phyloP scores from a whole-genome alignment of 768 basidiomycete genomes.

The Lenzites betulinus region DNA sequence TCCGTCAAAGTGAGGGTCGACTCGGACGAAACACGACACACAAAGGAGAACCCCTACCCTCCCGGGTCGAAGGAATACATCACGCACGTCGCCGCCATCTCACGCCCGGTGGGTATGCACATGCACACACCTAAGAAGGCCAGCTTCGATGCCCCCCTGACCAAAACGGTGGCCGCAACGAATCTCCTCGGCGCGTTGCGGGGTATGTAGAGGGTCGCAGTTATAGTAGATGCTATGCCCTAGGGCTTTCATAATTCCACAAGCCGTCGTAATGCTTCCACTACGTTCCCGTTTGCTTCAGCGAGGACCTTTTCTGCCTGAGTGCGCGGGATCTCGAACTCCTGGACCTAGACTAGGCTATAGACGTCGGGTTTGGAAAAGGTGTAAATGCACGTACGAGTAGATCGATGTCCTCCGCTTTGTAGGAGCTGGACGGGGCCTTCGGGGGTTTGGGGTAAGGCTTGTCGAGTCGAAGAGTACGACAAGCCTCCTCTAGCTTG shows the following conservation, averaged over 20 bases:
- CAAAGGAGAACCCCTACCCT: slow-evolving; percentile 44
- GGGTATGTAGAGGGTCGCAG: background rate
- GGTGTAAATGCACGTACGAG: slow-evolving; percentile 45
- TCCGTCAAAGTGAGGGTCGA: slow-evolving; percentile 34
- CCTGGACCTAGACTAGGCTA: slow-evolving; percentile 47
- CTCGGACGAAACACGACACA: slow-evolving; percentile 23
- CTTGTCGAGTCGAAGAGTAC: slow-evolving; percentile 58
- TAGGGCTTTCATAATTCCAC: slow-evolving; percentile 13
- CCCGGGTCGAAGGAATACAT: slow-evolving; percentile 57
- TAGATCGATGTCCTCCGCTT: slow-evolving; percentile 65
- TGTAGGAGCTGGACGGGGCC: slow-evolving; percentile 40
- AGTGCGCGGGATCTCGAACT: slow-evolving; percentile 61
- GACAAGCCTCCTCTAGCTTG: slow-evolving; percentile 66
- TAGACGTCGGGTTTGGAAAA: background rate
- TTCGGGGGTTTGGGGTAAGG: slow-evolving; percentile 50
- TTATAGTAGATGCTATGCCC: background rate
- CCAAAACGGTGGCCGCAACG: background rate
- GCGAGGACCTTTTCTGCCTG: slow-evolving; percentile 61
- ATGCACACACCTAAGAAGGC: background rate
- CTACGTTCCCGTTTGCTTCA: slow-evolving; percentile 55
- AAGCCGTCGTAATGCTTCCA: slow-evolving; percentile 45
- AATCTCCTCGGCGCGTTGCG: background rate
- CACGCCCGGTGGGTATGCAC: background rate
- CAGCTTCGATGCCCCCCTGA: background rate
- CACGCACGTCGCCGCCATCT: slow-evolving; percentile 6